Base-by-base conservation (phyloP, 2,329 filamentous ascomycete genomes). In the Colletotrichum tropicale region DNA sequence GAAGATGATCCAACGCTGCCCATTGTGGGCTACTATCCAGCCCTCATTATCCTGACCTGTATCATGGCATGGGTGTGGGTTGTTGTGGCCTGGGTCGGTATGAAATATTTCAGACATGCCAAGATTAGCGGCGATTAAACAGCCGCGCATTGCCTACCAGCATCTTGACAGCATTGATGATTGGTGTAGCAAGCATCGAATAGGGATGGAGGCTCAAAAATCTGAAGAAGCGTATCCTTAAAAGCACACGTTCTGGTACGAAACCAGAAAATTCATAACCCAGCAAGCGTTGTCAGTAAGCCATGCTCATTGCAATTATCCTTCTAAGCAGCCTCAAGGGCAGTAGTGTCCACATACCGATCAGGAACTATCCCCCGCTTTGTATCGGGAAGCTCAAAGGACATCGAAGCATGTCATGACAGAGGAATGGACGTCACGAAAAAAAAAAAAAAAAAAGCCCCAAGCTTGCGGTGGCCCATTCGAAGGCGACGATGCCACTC, bases 61-160 rank as follows among this genome's bases (percentile, higher is more conserved):
- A 95, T 99, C 32, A 98, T 99, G 95, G 96, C 96, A 21, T 99
- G 97, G 97, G 95, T 98, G 8, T 99, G 97, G 97, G 97, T 98
- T 21, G 92, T 98, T 15, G 93, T 98, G 74, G 97, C 98, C 13
- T 99, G 97, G 97, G 94, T 98, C 65, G 97, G 97, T 28, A 98
- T 99, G 96, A 99, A 99, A 84, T 98, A 98, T 85, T 99, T 99
- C 83, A 93, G 96, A 80, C 97, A 99, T 88, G 96, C 97, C 38
- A 98, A 98, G 87, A 98, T 98, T 75, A 91, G 87, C 72, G 90
- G 90, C 36, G 91, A 92, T 82, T 95, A 79, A 86, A 28, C 30
- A 24, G 13, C 18, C n/a, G 32, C n/a, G 60, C 28, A 43, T 26
- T 28, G 8, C 16, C 28, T 26, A n/a, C 21, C 34, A 52, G 48